These are phyloP conservation scores for Buxus sempervirens DNA, from an alignment of 164 flowering plant species.

Conservation along the genomic window DNA sequence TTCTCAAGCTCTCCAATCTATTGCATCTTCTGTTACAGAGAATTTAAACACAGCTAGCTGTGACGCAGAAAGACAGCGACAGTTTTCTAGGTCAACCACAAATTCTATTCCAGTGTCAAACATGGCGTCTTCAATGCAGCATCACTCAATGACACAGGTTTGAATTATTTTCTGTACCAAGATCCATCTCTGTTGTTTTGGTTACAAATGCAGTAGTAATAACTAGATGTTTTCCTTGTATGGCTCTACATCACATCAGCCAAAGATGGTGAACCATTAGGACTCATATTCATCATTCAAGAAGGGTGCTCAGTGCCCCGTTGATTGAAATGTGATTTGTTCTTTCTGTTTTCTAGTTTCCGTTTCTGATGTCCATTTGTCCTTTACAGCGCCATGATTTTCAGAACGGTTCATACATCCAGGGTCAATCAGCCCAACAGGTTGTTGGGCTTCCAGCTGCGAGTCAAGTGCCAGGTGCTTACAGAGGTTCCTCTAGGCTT, in stretches of 20 bases:
- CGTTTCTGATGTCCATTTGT: background rate
- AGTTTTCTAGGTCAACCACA: slow-evolving; percentile 18
- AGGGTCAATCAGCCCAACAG: slow-evolving; percentile 27
- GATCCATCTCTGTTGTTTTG: background rate
- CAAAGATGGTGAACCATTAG: background rate
- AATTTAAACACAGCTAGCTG: slow-evolving; percentile 5
- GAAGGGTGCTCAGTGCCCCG: background rate
- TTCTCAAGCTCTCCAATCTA: slow-evolving; percentile 24
- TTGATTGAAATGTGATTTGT: background rate
- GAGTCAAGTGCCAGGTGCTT: slow-evolving; percentile 21
- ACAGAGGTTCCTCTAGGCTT: slow-evolving; percentile 20
- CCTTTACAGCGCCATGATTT: slow-evolving; percentile 23
- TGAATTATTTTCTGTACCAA: background rate
- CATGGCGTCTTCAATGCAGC: slow-evolving; percentile 24
- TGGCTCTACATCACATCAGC: background rate
- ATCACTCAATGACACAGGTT: slow-evolving; percentile 34
- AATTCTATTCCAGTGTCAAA: slow-evolving; percentile 21
- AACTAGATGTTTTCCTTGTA: background rate
- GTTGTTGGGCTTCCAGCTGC: slow-evolving; percentile 22
- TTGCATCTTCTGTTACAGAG: slow-evolving; percentile 16
- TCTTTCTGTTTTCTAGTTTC: background rate
- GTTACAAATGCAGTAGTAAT: background rate
- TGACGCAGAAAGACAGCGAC: slow-evolving; percentile 41
- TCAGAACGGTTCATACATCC: slow-evolving; percentile 15
- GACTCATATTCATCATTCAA: background rate